phyloP scores from a whole-genome alignment of 140 eudicot species.

The Ambrosia hybrid region DNA sequence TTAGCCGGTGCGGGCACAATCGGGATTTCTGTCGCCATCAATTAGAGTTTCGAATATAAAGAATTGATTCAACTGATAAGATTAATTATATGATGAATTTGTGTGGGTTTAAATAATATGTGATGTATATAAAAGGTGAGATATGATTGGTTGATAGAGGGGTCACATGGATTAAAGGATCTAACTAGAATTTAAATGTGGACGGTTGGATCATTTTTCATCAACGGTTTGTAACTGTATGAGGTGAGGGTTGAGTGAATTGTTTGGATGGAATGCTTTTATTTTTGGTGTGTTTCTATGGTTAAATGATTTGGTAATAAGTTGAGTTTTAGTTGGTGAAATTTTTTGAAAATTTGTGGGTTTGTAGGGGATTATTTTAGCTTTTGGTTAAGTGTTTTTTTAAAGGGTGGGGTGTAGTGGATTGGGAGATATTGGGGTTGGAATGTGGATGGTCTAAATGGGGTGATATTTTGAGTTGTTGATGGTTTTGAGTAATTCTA shows the following conservation, averaged over 20 bases:
- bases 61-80: neutral
- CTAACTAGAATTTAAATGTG: constrained; percentile 43
- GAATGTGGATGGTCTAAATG: constrained; percentile 48
- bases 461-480: constrained; percentile 30
- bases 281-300: constrained; percentile 71
- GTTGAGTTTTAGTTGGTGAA: constrained; percentile 22
- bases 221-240: constrained; percentile 41
- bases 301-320: constrained; percentile 43
- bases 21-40: constrained; percentile 57
- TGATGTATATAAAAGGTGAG: constrained; percentile 21
- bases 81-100: constrained; percentile 8
- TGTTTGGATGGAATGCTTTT: constrained; percentile 17
- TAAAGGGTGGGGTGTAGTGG: neutral
- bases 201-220: constrained; percentile 50
- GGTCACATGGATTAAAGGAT: constrained; percentile 55
- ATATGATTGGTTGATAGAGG: constrained; percentile 55
- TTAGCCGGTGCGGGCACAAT: constrained; percentile 37
- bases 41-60: constrained; percentile 10
- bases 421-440: constrained; percentile 40
- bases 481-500: constrained; percentile 26
- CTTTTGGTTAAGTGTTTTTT: constrained; percentile 34
- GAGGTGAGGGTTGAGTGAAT: constrained; percentile 10
- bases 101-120: constrained; percentile 56
- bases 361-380: constrained; percentile 48
- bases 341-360: constrained; percentile 25